Base-by-base conservation (phyloP, 2,329 filamentous ascomycete genomes). In the Pseudogymnoascus sp. region DNA sequence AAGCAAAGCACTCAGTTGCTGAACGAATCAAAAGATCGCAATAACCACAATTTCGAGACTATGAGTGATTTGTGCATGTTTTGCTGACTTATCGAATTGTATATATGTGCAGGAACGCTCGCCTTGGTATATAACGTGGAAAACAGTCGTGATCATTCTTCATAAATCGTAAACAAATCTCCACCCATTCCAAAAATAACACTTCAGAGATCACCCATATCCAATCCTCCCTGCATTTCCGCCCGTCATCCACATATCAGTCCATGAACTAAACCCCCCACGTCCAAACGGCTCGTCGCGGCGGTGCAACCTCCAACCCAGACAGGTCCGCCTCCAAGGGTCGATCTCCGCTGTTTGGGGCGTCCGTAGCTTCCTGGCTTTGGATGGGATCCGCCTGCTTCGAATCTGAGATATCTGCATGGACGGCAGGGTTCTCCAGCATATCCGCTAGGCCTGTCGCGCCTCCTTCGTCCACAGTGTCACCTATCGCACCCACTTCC, bases 1-100 rank as follows among this genome's bases (percentile, higher is more conserved):
- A 56, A 56, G 50, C 50, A 56, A 56, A 14, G 50, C 50, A 56
- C 50, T 56, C 25, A 56, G 50, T 56, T 56, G 50, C 50, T 56
- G 50, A 34, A 56, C 50, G 50, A 56, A 56, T 56, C 1, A 18
- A 56, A 56, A 56, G 50, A 34, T 56, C 50, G 18, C 50, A 8
- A 56, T 56, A 34, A 56, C 50, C 50, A 56, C 28, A 56, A 28
- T 7, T 18, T 16, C 8, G 14, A 28, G n/a, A 12, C 21, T 23
- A 23, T 23, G 12, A 18, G 25, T 56, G 46, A 50, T 8, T 25
- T 1, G 31, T 50, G 12, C 12, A 46, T 46, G 21, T 25, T 46
- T 25, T 28, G 7, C n/a, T 50, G 44, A 50, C 23, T 28, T 28
- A 28, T 42, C 14, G 37, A 50, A 50, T 14, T 46, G 38, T 5